phyloP scores from a whole-genome alignment of 495 filamentous ascomycete genomes.

The Amniculicola lignicola region DNA sequence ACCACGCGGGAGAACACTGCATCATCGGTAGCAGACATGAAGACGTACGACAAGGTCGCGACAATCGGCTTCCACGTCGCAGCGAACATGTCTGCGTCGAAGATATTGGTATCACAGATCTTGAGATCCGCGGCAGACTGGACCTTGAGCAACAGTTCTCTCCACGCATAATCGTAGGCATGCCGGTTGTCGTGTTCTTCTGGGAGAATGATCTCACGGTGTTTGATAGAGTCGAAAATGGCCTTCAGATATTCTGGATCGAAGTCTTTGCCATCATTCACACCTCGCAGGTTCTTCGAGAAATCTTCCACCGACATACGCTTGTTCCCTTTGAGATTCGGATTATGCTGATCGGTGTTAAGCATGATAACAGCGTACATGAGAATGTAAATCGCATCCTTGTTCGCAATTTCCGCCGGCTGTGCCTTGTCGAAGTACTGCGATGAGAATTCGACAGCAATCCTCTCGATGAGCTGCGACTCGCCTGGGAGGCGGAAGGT shows the following conservation, averaged over 20 bases:
- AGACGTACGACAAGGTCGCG: constrained; percentile 93
- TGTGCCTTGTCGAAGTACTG: constrained; percentile 74
- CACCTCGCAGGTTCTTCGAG: constrained; percentile 79
- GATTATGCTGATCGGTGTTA: constrained; percentile 95
- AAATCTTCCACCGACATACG: constrained; percentile 84
- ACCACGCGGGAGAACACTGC: constrained; percentile 92
- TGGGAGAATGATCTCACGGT: constrained; percentile 91
- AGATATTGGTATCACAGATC: constrained; percentile 88
- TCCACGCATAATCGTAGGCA: constrained; percentile 96
- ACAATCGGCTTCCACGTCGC: constrained; percentile 94
- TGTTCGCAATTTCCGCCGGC: constrained; percentile 74
- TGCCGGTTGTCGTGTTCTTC: constrained; percentile 96
- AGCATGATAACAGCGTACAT: constrained; percentile 96
- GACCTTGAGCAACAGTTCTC: constrained; percentile 84
- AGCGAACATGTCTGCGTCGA: constrained; percentile 95
- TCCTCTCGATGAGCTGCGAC: constrained; percentile 86
- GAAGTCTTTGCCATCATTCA: constrained; percentile 85
- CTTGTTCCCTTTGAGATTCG: constrained; percentile 73
- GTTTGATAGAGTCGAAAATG: constrained; percentile 88
- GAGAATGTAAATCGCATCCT: constrained; percentile 85
- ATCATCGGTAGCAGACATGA: constrained; percentile 98
- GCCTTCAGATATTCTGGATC: constrained; percentile 76
- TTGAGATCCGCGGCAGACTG: constrained; percentile 68
- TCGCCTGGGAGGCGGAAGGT: constrained; percentile 95
- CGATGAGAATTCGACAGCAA: constrained; percentile 79